phyloP scores from a whole-genome alignment of 352 stramenopile species.

The Poterioochromonas sp. region DNA sequence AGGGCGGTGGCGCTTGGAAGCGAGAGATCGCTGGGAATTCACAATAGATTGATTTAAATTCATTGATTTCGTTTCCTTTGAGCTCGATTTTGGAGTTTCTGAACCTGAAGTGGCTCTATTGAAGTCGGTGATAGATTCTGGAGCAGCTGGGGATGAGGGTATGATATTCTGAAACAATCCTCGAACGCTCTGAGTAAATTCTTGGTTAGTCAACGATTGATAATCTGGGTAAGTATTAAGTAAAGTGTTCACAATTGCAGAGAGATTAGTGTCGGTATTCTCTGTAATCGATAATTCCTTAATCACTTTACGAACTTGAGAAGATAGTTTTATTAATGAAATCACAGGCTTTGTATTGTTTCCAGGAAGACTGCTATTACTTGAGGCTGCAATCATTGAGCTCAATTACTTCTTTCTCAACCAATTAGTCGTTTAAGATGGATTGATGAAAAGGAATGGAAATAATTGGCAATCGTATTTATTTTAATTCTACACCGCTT shows the following conservation, averaged over 20 bases:
- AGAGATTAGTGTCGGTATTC: slow-evolving; percentile 13
- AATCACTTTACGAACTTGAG: slow-evolving; percentile 14
- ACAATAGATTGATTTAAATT: too few relatives aligned
- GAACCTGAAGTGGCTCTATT: too few relatives aligned
- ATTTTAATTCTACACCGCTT: slow-evolving; percentile 15
- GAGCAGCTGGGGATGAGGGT: slow-evolving; percentile 5
- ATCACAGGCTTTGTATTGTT: slow-evolving; percentile 14
- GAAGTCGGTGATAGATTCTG: too few relatives aligned
- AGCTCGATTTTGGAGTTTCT: too few relatives aligned
- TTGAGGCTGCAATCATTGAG: slow-evolving; percentile 11
- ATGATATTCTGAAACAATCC: slow-evolving; percentile 15
- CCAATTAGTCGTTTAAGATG: slow-evolving; percentile 14
- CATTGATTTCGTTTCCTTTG: too few relatives aligned
- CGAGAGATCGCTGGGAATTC: too few relatives aligned
- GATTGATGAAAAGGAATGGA: slow-evolving; percentile 14
- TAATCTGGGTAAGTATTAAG: slow-evolving; percentile 15
- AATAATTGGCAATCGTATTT: slow-evolving; percentile 17
- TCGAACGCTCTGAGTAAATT: slow-evolving; percentile 13
- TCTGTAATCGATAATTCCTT: slow-evolving; percentile 15
- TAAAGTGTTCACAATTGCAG: slow-evolving; percentile 14
- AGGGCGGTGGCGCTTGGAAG: too few relatives aligned
- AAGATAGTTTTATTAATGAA: slow-evolving; percentile 19
- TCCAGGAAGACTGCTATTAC: slow-evolving; percentile 11
- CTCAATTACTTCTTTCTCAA: slow-evolving; percentile 15
- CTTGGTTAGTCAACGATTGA: slow-evolving; percentile 13